phyloP scores from a whole-genome alignment of 345 rosid genomes.

The Abelmoschus esculentus region DNA sequence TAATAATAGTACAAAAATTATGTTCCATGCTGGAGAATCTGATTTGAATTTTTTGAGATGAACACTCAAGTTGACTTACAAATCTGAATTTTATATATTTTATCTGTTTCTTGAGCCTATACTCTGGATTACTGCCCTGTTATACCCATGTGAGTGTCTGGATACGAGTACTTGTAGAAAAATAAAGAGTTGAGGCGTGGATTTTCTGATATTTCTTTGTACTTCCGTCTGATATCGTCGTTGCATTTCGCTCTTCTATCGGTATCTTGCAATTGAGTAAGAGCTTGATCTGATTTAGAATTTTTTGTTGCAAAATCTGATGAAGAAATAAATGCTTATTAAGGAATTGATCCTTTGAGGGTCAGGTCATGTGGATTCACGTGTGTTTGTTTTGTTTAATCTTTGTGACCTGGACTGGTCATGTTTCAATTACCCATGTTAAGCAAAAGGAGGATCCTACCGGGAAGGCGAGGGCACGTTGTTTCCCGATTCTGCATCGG shows the following conservation, averaged over 20 bases:
- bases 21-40: background rate
- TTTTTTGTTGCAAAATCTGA: background rate
- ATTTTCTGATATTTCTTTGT: background rate
- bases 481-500: too few relatives aligned
- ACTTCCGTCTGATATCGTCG: background rate
- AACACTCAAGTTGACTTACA: background rate
- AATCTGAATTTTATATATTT: background rate
- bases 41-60: background rate
- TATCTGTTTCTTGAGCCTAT: background rate
- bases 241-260: background rate
- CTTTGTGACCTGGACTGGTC: background rate
- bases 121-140: background rate
- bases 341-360: background rate
- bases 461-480: too few relatives aligned
- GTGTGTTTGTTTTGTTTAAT: conserved; percentile 4
- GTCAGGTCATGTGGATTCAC: conserved; percentile 1
- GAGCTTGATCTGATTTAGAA: background rate
- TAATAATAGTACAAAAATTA: background rate
- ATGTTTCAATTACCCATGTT: too few relatives aligned
- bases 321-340: background rate
- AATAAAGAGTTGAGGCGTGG: background rate
- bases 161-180: background rate
- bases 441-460: too few relatives aligned
- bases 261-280: too few relatives aligned
- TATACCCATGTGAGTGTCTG: background rate